phyloP scores from a whole-genome alignment of 495 filamentous ascomycete genomes.

The Neurospora tetrasperma region DNA sequence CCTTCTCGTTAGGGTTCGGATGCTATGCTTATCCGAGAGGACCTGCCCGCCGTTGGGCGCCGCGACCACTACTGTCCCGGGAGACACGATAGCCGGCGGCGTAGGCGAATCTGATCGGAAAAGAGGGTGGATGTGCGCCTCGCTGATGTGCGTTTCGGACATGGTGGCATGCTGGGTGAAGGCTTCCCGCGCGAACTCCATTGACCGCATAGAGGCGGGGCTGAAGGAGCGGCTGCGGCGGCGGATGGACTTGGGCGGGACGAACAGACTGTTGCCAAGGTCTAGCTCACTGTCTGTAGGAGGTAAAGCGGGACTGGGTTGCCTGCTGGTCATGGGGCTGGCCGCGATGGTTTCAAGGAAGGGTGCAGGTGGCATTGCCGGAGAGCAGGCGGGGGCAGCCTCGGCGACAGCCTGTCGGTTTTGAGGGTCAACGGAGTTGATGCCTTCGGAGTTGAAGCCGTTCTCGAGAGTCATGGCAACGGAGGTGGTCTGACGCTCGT shows the following conservation, averaged over 20 bases:
- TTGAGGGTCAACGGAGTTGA: conserved; percentile 48
- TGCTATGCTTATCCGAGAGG: conserved; percentile 47
- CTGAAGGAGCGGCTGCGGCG: conserved; percentile 38
- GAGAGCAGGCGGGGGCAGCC: conserved; percentile 26
- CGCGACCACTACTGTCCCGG: conserved; percentile 61
- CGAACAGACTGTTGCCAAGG: neutral
- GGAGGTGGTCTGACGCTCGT: conserved; percentile 14
- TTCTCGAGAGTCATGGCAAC: conserved; percentile 27
- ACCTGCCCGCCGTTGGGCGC: conserved; percentile 59
- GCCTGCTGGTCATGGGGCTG: conserved; percentile 40
- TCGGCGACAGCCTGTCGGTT: conserved; percentile 44
- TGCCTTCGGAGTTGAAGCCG: conserved; percentile 63
- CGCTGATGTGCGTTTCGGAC: conserved; percentile 60
- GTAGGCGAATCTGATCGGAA: conserved; percentile 67
- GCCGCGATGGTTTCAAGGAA: conserved; percentile 53
- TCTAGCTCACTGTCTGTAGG: neutral
- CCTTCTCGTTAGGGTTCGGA: conserved; percentile 51
- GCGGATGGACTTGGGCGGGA: conserved; percentile 30
- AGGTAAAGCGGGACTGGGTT: conserved; percentile 32
- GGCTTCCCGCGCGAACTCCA: conserved; percentile 20
- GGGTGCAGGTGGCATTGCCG: conserved; percentile 15
- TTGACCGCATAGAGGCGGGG: conserved; percentile 20
- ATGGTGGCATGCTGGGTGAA: conserved; percentile 24
- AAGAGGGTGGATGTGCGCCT: conserved; percentile 76
- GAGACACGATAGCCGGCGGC: conserved; percentile 55